Base-by-base conservation (phyloP, 768 basidiomycete genomes). In the Trametes maxima region DNA sequence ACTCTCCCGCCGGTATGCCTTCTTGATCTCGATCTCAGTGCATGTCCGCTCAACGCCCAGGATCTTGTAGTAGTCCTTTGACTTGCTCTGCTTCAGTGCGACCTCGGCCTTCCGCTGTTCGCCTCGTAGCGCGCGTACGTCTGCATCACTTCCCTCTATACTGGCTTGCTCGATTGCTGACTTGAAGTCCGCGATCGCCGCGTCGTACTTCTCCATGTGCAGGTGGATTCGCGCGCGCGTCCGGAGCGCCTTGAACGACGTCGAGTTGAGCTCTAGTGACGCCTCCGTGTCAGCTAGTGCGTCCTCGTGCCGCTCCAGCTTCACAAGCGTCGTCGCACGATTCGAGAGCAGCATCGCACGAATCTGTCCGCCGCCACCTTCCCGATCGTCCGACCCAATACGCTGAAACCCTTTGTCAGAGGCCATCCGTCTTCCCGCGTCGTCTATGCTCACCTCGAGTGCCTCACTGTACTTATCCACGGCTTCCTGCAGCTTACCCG, bases 11-110 rank as follows among this genome's bases (percentile, higher is more conserved):
- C 94, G 82, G 74, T 98, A 98, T 35, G 83, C 96, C 76, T 95
- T 97, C 80, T 92, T 95, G 67, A 97, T 89, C 25, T 95, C 93
- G 4, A 67, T 51, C 25, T 91, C 89, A 1, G 76, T 77, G 67
- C 86, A 88, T 24, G 88, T 87, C 60, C 84, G 76, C 21, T 78
- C 22, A 4, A 92, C 73, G 19, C 83, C 80, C 16, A 92, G 79
- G 66, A 92, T 92, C 76, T 91, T 90, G 73, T 91, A 92, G 69
- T 92, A 92, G 69, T 95, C 93, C 75, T 94, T 94, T 56, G 89
- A 87, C 79, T 95, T 94, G 76, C 90, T 92, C 65, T 89, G 78
- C 80, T 94, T 94, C 64, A 94, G 76, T 54, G 83, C 87, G 3
- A 83, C 84, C 74, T 95, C 92, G 0, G 92, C 92, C 72, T 92